Conservation (phyloP, 106 monocot genomes). For the Apostasia ramifera region DNA sequence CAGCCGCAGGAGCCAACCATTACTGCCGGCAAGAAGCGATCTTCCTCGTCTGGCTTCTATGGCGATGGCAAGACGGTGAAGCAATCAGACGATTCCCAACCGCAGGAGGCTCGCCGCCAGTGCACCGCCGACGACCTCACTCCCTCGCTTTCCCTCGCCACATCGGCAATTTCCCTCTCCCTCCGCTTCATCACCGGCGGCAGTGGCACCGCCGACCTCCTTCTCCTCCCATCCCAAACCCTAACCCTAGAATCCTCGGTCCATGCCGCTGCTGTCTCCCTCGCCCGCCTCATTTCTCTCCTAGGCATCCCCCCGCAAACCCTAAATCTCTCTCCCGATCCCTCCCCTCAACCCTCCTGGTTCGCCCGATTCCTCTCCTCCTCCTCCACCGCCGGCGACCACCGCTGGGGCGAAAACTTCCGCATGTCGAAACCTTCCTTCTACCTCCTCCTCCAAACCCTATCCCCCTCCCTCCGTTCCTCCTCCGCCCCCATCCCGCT, state of each 20-base stretch:
- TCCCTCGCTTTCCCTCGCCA: conserved; percentile 16
- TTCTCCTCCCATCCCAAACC: conserved; percentile 22
- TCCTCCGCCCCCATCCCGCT: conserved; percentile 27
- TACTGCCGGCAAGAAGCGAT: too few species aligned
- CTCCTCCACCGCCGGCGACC: conserved; percentile 28
- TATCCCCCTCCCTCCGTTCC: conserved; percentile 32
- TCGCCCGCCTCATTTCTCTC: conserved; percentile 13
- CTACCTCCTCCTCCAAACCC: conserved; percentile 59
- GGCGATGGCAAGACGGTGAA: too few species aligned
- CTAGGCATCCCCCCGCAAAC: conserved; percentile 2
- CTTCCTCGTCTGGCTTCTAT: too few species aligned
- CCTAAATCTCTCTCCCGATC: conserved; percentile 4
- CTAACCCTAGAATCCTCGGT: conserved; percentile 15
- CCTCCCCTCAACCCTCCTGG: conserved; percentile 26
- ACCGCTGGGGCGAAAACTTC: conserved; percentile 48
- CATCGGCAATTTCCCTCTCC: conserved; percentile 21
- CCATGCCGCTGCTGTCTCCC: conserved; percentile 17
- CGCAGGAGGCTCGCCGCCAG: too few species aligned
- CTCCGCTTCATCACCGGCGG: conserved; percentile 7
- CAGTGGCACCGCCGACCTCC: conserved; percentile 9
- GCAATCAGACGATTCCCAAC: too few species aligned
- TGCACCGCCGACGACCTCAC: conserved; percentile 7
- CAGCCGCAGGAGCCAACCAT: too few species aligned
- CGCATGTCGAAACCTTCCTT: conserved; percentile 61
- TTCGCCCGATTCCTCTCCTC: conserved; percentile 54